These are phyloP conservation scores for Rhizopogon rudus DNA, from an alignment of 768 basidiomycete species.

Conservation along the genomic window DNA sequence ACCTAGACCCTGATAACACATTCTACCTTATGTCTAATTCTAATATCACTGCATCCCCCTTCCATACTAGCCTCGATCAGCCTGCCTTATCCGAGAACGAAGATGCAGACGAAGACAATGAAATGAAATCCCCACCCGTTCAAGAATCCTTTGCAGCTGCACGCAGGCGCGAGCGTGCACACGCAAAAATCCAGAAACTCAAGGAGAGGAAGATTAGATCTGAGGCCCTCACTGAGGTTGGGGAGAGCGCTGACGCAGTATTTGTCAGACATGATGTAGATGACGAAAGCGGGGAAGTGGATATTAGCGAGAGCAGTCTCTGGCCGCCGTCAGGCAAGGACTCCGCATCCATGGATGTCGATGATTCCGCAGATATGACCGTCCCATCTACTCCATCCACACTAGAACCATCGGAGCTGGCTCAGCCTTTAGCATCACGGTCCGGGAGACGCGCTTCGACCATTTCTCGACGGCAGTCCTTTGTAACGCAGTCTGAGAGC, in stretches of 20 bases:
- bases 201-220: constrained; percentile 46
- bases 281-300: constrained; percentile 59
- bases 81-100: constrained; percentile 32
- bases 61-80: constrained; percentile 11
- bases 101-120: constrained; percentile 7
- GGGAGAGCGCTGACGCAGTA: constrained; percentile 34
- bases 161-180: constrained; percentile 37
- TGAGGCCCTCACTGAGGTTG: constrained; percentile 28
- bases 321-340: constrained; percentile 12
- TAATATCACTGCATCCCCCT: constrained; percentile 22
- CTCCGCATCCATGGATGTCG: constrained; percentile 10
- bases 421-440: neutral
- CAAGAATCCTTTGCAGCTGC: constrained; percentile 13
- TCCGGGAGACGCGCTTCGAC: neutral
- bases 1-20: constrained; percentile 12
- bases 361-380: constrained; percentile 3
- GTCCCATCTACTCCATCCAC: constrained; percentile 2
- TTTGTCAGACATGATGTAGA: constrained; percentile 52
- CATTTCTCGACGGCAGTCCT: neutral
- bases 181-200: constrained; percentile 49
- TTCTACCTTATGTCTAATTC: constrained; percentile 22
- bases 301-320: constrained; percentile 36
- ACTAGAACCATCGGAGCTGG: neutral
- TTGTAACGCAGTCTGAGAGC: constrained; percentile 6
- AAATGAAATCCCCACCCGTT: constrained; percentile 1